Conservation (phyloP, 768 basidiomycete genomes). For the Boletus pseudo-olivaceus region DNA sequence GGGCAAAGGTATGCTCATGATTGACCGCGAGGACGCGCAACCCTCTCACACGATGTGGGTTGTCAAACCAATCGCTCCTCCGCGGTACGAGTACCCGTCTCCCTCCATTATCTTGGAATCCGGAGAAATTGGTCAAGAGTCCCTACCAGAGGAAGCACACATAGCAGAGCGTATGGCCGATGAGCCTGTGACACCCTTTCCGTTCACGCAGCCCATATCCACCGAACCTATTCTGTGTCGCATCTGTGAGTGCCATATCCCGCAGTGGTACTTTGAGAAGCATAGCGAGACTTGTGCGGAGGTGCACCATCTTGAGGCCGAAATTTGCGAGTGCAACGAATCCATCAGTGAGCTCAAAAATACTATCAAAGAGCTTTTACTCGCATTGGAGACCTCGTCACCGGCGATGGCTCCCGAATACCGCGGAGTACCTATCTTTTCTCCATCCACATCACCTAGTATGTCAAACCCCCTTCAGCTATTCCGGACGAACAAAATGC, state of each 20-base stretch:
- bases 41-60: slow-evolving; percentile 99
- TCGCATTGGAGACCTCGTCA: slow-evolving; percentile 72
- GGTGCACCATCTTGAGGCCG: slow-evolving; percentile 92
- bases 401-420: slow-evolving; percentile 72
- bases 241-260: slow-evolving; percentile 95
- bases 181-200: slow-evolving; percentile 66
- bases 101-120: slow-evolving; percentile 56
- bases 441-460: slow-evolving; percentile 66
- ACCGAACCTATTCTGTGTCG: slow-evolving; percentile 87
- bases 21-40: slow-evolving; percentile 82
- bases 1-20: slow-evolving; percentile 98
- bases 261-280: slow-evolving; percentile 99
- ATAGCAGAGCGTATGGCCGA: slow-evolving; percentile 35
- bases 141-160: slow-evolving; percentile 34
- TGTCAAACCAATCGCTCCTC: slow-evolving; percentile 73
- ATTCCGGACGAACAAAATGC: slow-evolving; percentile 75
- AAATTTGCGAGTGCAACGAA: slow-evolving; percentile 92
- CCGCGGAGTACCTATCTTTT: slow-evolving; percentile 81
- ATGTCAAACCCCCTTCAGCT: slow-evolving; percentile 74
- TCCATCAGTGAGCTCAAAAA: slow-evolving; percentile 82
- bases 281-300: slow-evolving; percentile 99
- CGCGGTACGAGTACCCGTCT: slow-evolving; percentile 66
- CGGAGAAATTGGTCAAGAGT: slow-evolving; percentile 39
- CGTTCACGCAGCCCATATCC: slow-evolving; percentile 73
- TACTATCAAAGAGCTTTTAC: slow-evolving; percentile 74